Percentiles rank a stretch among this genome's conserved stretches.
These are phyloP conservation scores for Sporothrix pallida DNA, from an alignment of 2,329 filamentous ascomycete species.

Conservation along the genomic window DNA sequence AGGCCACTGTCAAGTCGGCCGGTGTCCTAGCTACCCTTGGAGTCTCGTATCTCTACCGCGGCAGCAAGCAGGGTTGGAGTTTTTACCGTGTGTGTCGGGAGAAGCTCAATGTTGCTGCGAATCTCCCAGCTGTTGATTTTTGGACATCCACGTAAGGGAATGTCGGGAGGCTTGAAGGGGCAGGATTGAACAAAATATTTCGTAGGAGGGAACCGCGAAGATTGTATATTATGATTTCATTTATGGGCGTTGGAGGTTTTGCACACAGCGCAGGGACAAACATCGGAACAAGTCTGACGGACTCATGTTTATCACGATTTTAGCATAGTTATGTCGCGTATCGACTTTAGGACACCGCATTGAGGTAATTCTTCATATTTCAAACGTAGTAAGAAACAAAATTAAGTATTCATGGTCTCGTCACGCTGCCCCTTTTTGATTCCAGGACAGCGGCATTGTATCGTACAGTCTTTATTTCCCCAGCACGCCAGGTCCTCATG, in stretches of 20 bases:
- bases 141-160: background rate
- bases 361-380: no score
- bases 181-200: background rate
- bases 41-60: slow-evolving; percentile 33
- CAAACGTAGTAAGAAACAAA: no score
- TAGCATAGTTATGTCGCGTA: no score
- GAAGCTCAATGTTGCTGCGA: slow-evolving; percentile 35
- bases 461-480: background rate
- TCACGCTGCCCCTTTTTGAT: background rate
- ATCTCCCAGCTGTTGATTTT: no score
- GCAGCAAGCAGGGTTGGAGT: slow-evolving; percentile 32
- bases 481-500: background rate
- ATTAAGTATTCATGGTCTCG: no score
- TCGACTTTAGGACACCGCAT: no score
- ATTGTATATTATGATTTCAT: background rate
- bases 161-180: background rate
- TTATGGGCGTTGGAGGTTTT: slow-evolving; percentile 13
- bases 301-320: no score
- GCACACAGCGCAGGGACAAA: background rate
- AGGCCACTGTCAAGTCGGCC: slow-evolving; percentile 53
- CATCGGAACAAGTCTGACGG: no score
- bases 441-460: background rate
- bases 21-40: slow-evolving; percentile 53
- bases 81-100: slow-evolving; percentile 38
- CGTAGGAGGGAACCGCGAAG: background rate